Evolutionary conservation across 179 eudicot species (phyloP).

Genomic region (Silene coronaria): DNA sequence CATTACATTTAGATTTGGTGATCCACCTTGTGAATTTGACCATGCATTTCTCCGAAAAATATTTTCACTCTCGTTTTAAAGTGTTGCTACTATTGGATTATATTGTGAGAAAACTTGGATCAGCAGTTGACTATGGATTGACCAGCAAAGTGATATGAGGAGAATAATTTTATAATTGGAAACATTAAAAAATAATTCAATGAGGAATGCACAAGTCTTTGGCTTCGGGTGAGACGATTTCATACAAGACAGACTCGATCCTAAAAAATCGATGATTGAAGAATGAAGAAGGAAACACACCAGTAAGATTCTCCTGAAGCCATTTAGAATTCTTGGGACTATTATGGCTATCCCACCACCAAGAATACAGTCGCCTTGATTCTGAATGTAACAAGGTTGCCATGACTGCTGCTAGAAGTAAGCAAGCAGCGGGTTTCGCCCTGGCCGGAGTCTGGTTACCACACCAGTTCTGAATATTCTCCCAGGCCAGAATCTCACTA

Average conservation of each 20-base stretch:
- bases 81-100: no score
- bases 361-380: conserved; percentile 70
- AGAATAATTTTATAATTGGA: no score
- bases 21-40: no score
- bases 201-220: neutral
- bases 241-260: neutral
- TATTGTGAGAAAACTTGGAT: no score
- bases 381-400: conserved; percentile 55
- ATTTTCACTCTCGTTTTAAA: no score
- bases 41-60: no score
- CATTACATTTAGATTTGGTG: no score
- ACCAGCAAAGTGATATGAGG: no score
- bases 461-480: conserved; percentile 33
- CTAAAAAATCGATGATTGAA: neutral
- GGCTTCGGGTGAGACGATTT: no score
- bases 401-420: conserved; percentile 55
- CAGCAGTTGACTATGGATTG: no score
- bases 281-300: no score
- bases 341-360: conserved; percentile 99
- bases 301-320: conserved; percentile 94
- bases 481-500: conserved; percentile 44
- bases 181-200: no score
- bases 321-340: conserved; percentile 91
- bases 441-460: conserved; percentile 34
- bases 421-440: conserved; percentile 41